Conservation (phyloP, 129 eudicot genomes). For the Chrysanthemum seticuspe region DNA sequence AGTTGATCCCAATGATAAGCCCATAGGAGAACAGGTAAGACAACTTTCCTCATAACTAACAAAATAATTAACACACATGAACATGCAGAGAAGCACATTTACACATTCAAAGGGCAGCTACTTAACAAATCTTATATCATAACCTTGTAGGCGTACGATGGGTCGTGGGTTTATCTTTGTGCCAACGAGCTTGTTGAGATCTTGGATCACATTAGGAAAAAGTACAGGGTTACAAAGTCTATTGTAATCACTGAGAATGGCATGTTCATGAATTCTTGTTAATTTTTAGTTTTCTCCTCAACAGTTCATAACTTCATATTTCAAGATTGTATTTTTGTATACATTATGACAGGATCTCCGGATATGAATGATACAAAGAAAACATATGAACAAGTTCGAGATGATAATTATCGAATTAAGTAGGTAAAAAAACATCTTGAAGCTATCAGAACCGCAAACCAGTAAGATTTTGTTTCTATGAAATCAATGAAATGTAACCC, state of each 20-base stretch:
- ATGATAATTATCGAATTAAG: slow-evolving; percentile 27
- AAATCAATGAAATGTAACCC: background rate
- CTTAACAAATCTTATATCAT: background rate
- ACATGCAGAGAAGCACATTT: too few relatives aligned
- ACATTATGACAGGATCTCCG: slow-evolving; percentile 22
- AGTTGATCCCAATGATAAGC: background rate
- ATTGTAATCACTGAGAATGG: slow-evolving; percentile 32
- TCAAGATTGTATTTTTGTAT: background rate
- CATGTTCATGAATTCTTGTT: background rate
- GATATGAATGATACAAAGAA: background rate
- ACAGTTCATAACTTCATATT: background rate
- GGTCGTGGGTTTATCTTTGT: slow-evolving; percentile 35
- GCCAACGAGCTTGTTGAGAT: slow-evolving; percentile 24
- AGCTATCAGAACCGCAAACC: slow-evolving; percentile 17
- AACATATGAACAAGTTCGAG: slow-evolving; percentile 28
- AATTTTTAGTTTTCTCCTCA: background rate
- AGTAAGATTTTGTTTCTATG: background rate
- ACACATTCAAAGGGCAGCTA: background rate
- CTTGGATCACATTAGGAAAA: background rate
- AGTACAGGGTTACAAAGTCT: background rate
- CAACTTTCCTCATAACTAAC: background rate
- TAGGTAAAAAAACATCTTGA: slow-evolving; percentile 20
- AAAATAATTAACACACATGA: background rate
- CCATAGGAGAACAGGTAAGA: slow-evolving; percentile 21
- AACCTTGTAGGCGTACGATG: slow-evolving; percentile 20